Conservation (phyloP, 441 rosid species). For the Euphorbia corollata region DNA sequence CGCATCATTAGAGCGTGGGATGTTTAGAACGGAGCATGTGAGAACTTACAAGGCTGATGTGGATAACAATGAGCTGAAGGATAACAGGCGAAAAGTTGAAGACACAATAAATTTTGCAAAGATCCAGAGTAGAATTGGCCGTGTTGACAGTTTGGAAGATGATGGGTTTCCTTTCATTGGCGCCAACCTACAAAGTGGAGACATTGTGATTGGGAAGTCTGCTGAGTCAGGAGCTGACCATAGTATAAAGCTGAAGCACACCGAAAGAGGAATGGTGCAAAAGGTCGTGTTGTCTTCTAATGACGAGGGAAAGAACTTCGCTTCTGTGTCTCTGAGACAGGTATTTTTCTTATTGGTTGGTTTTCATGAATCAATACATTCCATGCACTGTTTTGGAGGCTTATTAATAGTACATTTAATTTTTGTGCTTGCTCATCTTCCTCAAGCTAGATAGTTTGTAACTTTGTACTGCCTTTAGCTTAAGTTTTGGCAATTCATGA, state of each 20-base stretch:
- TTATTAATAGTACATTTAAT: too few relatives aligned
- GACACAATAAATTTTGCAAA: conserved; percentile 68
- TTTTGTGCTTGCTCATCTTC: too few relatives aligned
- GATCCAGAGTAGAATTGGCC: conserved; percentile 60
- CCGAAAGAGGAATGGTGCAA: conserved; percentile 87
- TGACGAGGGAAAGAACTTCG: conserved; percentile 87
- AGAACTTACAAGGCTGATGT: conserved; percentile 92
- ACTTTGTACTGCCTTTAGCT: too few relatives aligned
- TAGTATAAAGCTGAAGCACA: conserved; percentile 79
- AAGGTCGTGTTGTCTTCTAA: conserved; percentile 83
- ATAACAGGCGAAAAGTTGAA: conserved; percentile 50
- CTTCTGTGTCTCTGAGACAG: conserved; percentile 80
- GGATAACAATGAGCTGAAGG: conserved; percentile 55
- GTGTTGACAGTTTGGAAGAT: conserved; percentile 82
- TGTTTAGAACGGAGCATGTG: conserved; percentile 78
- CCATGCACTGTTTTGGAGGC: too few relatives aligned
- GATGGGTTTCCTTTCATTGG: conserved; percentile 87
- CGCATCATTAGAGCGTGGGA: conserved; percentile 81
- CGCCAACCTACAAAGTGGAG: conserved; percentile 75
- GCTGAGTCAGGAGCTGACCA: conserved; percentile 79
- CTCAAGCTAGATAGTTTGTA: too few relatives aligned
- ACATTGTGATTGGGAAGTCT: conserved; percentile 77
- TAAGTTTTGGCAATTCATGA: too few relatives aligned
- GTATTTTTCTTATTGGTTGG: conserved; percentile 22
- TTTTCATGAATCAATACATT: too few relatives aligned